Conservation (phyloP, 306 rosid genomes). For the Cucurbita maxima region DNA sequence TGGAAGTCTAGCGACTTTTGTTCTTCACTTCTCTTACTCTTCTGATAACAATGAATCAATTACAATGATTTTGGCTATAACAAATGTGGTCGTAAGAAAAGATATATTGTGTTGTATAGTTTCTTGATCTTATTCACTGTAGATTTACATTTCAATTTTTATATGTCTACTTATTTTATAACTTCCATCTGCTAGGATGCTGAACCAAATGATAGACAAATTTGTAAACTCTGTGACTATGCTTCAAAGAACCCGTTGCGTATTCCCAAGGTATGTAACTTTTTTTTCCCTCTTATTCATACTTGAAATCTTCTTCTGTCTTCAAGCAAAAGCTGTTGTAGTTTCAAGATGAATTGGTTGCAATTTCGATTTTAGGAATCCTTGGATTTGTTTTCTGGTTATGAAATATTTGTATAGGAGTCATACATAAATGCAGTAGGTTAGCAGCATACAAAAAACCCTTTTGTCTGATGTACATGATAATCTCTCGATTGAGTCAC, state of each 20-base stretch:
- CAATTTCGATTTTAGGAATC: background rate
- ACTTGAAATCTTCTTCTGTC: background rate
- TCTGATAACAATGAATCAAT: background rate
- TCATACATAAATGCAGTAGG: background rate
- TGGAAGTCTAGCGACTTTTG: background rate
- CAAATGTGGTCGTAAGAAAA: background rate
- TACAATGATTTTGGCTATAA: background rate
- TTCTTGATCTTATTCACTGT: background rate
- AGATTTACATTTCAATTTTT: background rate
- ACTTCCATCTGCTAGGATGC: slow-evolving; percentile 22
- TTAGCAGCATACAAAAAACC: background rate
- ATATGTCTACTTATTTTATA: slow-evolving; percentile 4
- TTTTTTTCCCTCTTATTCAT: background rate
- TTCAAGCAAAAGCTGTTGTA: background rate
- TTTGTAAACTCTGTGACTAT: slow-evolving; percentile 42
- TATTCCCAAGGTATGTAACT: slow-evolving; percentile 32
- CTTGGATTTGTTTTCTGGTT: background rate
- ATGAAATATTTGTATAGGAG: background rate
- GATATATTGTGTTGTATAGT: background rate
- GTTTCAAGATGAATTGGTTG: background rate
- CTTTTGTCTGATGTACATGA: background rate
- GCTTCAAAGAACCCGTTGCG: slow-evolving; percentile 40
- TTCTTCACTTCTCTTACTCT: background rate
- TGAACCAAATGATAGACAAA: slow-evolving; percentile 39
- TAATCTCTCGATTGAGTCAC: background rate